Evolutionary conservation across 2,329 filamentous ascomycete genomes (phyloP), one percentile per base, ranked within the genome.

Genomic region (Fusarium torreyae): DNA sequence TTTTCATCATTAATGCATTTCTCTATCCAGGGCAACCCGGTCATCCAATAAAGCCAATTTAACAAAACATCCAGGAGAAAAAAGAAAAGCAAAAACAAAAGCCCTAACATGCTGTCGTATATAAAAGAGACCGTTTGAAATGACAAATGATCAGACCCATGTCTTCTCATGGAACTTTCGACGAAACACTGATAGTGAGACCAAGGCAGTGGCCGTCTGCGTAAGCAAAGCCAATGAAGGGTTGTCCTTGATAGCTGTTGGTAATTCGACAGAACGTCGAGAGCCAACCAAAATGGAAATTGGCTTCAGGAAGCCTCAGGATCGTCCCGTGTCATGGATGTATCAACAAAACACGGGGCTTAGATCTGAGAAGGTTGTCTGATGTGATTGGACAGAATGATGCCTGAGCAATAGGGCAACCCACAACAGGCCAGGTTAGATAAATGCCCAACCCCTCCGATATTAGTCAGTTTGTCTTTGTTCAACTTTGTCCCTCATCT

Each of bases 391-490:
- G 65, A 13, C 45, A 7, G n/a, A n/a, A n/a, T 34, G 18, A 34
- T 39, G 33, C 31, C 28, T 38, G 14, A 14, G 42, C 40, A 13
- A 20, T 40, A 46, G 40, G 34, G 26, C 40, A 34, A 18, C 49
- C 63, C 51, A 63, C 63, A 58, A 64, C 26, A 26, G n/a, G 24
- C 11, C 13, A 22, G 38, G 18, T 63, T 57, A 58, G 39, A 65
- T 68, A 68, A 65, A 56, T 50, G 48, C 46, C 58, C 44, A 55
- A 63, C 39, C 43, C 65, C 65, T 53, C 57, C 31, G 36, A 31
- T 28, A 63, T 63, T 57, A 40, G 44, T 63, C 50, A 61, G 43
- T 48, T 17, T 17, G 33, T 42, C 34, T 33, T 42, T 43, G 31
- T 54, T 20, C 20, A 31, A 31, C 40, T 63, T 67, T 49, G 61